Percentiles rank a stretch among this genome's conserved stretches.
phyloP scores from a whole-genome alignment of 352 stramenopile species.

The Blastocystis sp. region DNA sequence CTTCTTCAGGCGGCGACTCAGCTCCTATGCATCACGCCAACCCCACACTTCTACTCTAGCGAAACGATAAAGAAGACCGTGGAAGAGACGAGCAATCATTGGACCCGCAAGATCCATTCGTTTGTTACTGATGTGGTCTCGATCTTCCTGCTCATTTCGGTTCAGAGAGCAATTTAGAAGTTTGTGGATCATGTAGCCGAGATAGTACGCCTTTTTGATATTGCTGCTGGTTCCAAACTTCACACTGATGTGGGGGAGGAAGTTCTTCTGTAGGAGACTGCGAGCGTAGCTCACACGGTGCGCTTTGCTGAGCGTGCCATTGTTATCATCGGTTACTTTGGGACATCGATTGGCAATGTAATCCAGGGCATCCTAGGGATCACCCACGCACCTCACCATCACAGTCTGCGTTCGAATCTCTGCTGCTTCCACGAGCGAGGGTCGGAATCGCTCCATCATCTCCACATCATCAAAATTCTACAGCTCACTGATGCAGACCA shows the following conservation, averaged over 20 bases:
- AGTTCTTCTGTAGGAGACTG: slow-evolving; percentile 96
- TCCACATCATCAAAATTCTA: slow-evolving; percentile 93
- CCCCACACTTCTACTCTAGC: slow-evolving; percentile 91
- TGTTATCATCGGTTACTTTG: slow-evolving; percentile 64
- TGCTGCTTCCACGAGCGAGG: slow-evolving; percentile 93
- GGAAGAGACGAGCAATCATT: slow-evolving; percentile 92
- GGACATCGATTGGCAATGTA: slow-evolving; percentile 88
- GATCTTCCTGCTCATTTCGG: slow-evolving; percentile 92
- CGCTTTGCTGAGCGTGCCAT: slow-evolving; percentile 74
- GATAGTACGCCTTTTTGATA: slow-evolving; percentile 87
- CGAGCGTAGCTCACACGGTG: slow-evolving; percentile 96
- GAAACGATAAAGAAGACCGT: slow-evolving; percentile 94
- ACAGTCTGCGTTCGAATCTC: slow-evolving; percentile 95
- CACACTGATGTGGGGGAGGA: slow-evolving; percentile 95
- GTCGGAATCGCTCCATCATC: slow-evolving; percentile 98
- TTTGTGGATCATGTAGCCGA: slow-evolving; percentile 98
- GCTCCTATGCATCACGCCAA: slow-evolving; percentile 65
- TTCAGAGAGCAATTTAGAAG: slow-evolving; percentile 96
- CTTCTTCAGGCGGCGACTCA: slow-evolving; percentile 73
- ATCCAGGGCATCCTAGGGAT: slow-evolving; percentile 77
- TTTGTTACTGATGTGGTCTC: slow-evolving; percentile 99
- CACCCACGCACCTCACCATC: not conserved
- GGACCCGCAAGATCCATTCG: slow-evolving; percentile 94
- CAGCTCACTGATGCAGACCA: not conserved
- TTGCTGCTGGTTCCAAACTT: slow-evolving; percentile 82